These are phyloP conservation scores for Phylloporus rhodoxanthus DNA, from an alignment of 768 basidiomycete species.

Conservation along the genomic window DNA sequence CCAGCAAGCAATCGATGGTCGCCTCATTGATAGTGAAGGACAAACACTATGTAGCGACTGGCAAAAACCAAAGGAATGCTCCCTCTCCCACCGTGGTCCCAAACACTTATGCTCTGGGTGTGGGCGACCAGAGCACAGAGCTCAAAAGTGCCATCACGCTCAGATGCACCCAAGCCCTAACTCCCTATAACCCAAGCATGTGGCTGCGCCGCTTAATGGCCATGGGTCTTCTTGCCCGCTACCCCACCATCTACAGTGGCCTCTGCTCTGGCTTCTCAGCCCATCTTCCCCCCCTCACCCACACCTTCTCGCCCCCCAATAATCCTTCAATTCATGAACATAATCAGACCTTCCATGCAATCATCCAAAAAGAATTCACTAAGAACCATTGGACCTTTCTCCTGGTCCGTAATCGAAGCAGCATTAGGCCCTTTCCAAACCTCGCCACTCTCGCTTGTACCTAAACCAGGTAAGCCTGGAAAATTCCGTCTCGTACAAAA, in stretches of 20 bases:
- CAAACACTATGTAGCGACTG: background rate
- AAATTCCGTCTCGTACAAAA: too few relatives aligned
- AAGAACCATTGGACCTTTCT: background rate
- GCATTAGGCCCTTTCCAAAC: too few relatives aligned
- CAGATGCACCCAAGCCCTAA: background rate
- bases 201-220: background rate
- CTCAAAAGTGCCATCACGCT: background rate
- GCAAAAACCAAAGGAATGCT: background rate
- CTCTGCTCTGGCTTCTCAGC: background rate
- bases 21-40: background rate
- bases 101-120: background rate
- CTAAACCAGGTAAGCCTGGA: background rate
- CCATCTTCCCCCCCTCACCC: background rate
- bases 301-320: background rate
- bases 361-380: too few relatives aligned
- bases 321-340: background rate
- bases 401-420: accelerated
- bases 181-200: background rate
- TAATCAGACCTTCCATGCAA: background rate
- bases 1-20: background rate
- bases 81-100: background rate
- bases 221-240: background rate
- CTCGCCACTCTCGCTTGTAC: background rate
- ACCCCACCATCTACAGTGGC: background rate
- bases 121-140: background rate